Evolutionary conservation across 768 basidiomycete species (phyloP), one percentile per base, ranked within the genome.

Genomic region (Trametes cinnabarina): DNA sequence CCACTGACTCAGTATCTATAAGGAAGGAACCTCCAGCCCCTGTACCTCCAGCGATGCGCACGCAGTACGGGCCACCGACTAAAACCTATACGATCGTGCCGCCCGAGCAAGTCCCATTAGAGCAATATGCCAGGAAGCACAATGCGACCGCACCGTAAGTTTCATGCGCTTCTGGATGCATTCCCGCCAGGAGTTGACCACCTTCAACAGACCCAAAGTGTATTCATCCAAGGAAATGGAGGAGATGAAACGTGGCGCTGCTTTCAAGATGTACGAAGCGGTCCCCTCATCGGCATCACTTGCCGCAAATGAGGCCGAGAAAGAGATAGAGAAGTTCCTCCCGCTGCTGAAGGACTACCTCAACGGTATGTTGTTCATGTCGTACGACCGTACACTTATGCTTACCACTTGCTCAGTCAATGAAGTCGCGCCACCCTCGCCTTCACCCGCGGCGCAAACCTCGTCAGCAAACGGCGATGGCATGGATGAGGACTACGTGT

Each of bases 301-400:
- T 4, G 44, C 44, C 12, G 8, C 25, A 8, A 61, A 37, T 32
- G 57, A 66, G 9, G 55, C 76, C 5, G 86, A 85, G 62, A 66
- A 76, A 4, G 88, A 91, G 63, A 82, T 92, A 76, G 89, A 86
- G 53, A 89, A 88, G 53, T 91, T 92, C 66, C 58, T 89, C 43
- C 86, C 90, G 0, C 76, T 92, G 77, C 72, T 92, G n/a, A 81
- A 83, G 57, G 87, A 90, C 60, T 92, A 92, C 70, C 77, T 85
- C 50, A 85, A 72, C 59, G 61, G 90, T 89, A 60, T 41, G 82
- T 70, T 2, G n/a, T 41, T 20, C 23, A n/a, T 3, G 2, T 2
- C 6, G 30, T 32, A 0, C 37, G 19, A 3, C 19, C 35, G 37
- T 48, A 40, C 44, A 40, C 22, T 42, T 19, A 39, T 26, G 25